Evolutionary conservation across 2,329 filamentous ascomycete genomes (phyloP), one percentile per base, ranked within the genome.

Genomic region (Colletotrichum tanaceti): DNA sequence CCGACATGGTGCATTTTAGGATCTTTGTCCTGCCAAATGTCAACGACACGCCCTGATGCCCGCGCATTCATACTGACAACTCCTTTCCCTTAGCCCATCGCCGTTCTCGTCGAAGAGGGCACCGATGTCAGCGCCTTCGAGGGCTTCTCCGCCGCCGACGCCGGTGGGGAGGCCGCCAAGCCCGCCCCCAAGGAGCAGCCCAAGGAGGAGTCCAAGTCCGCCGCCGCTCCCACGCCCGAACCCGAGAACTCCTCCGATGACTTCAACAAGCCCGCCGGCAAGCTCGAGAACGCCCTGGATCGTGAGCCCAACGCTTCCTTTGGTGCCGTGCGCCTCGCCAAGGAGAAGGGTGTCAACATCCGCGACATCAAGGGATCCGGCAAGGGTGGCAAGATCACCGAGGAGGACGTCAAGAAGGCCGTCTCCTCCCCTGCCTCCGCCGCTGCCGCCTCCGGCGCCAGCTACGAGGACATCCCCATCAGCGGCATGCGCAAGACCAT

Each of bases 401-500:
- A 94, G 84, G 89, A 93, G 77, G 95, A 98, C 80, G 89, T 98
- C 76, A 95, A 98, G 85, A 97, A 97, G 85, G 91, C 88, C 78
- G 84, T 89, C 78, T 86, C 91, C 72, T 80, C 84, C 71, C 80
- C 86, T 52, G 80, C 83, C 38, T 82, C 84, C 61, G 82, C 86
- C 57, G 79, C 83, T 28, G 80, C 82, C 50, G 82, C 87, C 59
- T 83, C 88, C 68, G 88, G 85, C 54, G 86, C 93, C 70, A 83
- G 87, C 68, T 98, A 92, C 83, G 90, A 94, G 82, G 96, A 99
- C 78, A 89, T 89, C 71, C 93, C 94, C 72, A 89, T 94, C 74
- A 91, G 87, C 77, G 91, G 92, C 80, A 99, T 99, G 96, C 94
- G 96, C 86, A 98, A 98, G 90, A 94, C 93, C 73, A 99, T 99